A percentile compares a stretch with the other conserved stretches of the same genome.
Conservation (phyloP, 2,329 filamentous ascomycete species). For the Anthostomella pinea region DNA sequence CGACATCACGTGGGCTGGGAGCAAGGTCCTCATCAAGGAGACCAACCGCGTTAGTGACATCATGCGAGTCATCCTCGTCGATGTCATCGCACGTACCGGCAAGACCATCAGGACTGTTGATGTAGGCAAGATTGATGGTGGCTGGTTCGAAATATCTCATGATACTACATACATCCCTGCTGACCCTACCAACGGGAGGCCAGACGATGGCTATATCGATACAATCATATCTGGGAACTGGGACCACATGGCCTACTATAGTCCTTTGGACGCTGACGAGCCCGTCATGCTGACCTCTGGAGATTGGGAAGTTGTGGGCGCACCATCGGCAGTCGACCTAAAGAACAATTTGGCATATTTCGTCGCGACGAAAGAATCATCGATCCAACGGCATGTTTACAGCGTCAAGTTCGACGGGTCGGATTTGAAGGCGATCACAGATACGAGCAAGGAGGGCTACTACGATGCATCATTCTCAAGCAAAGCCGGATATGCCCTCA, state of each 20-base stretch:
- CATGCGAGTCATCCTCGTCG: constrained; percentile 83
- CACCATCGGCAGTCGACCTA: constrained; percentile 80
- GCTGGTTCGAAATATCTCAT: constrained; percentile 95
- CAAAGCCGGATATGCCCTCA: constrained; percentile 76
- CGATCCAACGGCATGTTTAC: constrained; percentile 89
- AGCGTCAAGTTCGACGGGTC: constrained; percentile 81
- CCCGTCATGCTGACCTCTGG: constrained; percentile 85
- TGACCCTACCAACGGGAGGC: constrained; percentile 70
- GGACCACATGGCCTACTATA: constrained; percentile 92
- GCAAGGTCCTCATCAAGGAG: constrained; percentile 81
- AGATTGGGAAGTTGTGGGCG: constrained; percentile 86
- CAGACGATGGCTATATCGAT: constrained; percentile 88
- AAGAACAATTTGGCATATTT: constrained; percentile 89
- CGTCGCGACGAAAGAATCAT: constrained; percentile 77
- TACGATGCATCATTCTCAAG: constrained; percentile 83
- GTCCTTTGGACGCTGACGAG: constrained; percentile 77
- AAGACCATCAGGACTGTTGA: constrained; percentile 78
- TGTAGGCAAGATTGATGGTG: constrained; percentile 82
- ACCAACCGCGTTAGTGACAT: constrained; percentile 93
- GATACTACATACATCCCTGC: constrained; percentile 83
- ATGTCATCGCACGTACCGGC: constrained; percentile 70
- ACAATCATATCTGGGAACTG: constrained; percentile 81
- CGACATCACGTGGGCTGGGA: constrained; percentile 86
- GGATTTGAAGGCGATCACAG: constrained; percentile 68
- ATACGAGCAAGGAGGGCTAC: constrained; percentile 70